Percentiles rank a stretch among this genome's conserved stretches.
Conservation (phyloP, 345 rosid genomes). For the Murraya paniculata region DNA sequence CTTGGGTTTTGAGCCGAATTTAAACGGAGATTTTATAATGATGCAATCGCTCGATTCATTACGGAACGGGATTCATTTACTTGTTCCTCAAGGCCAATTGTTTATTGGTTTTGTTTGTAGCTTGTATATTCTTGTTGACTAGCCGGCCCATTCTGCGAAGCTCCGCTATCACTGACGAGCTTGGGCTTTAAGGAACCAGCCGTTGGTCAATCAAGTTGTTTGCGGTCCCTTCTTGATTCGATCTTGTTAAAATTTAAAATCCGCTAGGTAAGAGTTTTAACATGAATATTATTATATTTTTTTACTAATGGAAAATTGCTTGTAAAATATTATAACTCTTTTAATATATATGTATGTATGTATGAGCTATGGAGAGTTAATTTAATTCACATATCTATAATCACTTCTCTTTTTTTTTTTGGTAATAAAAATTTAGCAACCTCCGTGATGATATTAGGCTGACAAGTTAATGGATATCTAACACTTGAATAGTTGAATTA, state of each 20-base stretch:
- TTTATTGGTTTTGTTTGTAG: background rate
- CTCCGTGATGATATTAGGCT: too few relatives aligned
- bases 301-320: too few relatives aligned
- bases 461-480: too few relatives aligned
- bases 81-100: conserved; percentile 1
- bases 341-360: too few relatives aligned
- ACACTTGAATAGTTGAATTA: too few relatives aligned
- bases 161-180: background rate
- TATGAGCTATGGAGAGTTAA: too few relatives aligned
- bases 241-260: background rate
- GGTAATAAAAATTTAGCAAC: too few relatives aligned
- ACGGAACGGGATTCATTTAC: background rate
- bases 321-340: too few relatives aligned
- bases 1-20: background rate
- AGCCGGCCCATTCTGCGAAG: background rate
- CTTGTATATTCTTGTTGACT: background rate
- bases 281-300: too few relatives aligned
- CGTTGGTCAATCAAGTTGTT: background rate
- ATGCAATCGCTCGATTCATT: background rate
- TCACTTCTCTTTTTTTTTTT: too few relatives aligned
- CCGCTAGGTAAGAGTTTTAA: too few relatives aligned
- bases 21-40: background rate
- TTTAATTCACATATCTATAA: too few relatives aligned
- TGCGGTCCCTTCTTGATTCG: background rate
- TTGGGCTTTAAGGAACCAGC: background rate